Evolutionary conservation across 805 yeast species (phyloP), one percentile per base, ranked within the genome.

Genomic region (Monosporozyma solicola): DNA sequence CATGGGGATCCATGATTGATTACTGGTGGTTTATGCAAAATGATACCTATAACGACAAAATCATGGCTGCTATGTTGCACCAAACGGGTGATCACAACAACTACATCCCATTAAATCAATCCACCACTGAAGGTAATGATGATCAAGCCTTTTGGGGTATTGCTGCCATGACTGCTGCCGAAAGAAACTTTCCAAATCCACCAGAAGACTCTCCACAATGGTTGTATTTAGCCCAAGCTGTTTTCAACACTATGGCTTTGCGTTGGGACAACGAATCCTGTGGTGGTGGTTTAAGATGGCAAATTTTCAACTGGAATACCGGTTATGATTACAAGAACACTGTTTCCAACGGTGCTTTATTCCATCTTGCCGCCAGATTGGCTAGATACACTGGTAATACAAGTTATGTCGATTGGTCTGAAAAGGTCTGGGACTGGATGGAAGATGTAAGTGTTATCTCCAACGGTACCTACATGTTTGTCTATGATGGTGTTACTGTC

Each of bases 61-160:
- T 88, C 52, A 76, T 78, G 61, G 72, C 76, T 39, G 86, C 95
- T 2, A 67, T 92, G 61, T 64, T 79, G 50, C 82, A 80, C 63
- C 98, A 92, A 70, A 80, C 80, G 9, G 92, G 92, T 48, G 79
- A 78, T 10, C 76, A 83, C 65, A 73, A 80, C 72, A 84, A 92
- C 70, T 94, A 83, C 69, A 83, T 92, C 69, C 97, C 97, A 4
- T 72, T 82, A 55, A 88, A 89, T 68, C 96, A 91, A 70, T 80
- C 91, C 10, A 82, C 90, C 37, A 87, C 96, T 1, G 97, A 92
- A 71, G 99, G 98, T 63, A 92, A 92, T 66, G 99, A 92, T 76
- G 98, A 92, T 74, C 98, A 92, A 73, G 96, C 87, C 1, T 89
- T 92, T 68, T 92, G 98, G 98, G 98, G 96, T 5, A 75, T 94